A percentile compares a stretch with the other conserved stretches of the same genome.
Conservation (phyloP, 441 rosid species). For the Erodium texanum region DNA sequence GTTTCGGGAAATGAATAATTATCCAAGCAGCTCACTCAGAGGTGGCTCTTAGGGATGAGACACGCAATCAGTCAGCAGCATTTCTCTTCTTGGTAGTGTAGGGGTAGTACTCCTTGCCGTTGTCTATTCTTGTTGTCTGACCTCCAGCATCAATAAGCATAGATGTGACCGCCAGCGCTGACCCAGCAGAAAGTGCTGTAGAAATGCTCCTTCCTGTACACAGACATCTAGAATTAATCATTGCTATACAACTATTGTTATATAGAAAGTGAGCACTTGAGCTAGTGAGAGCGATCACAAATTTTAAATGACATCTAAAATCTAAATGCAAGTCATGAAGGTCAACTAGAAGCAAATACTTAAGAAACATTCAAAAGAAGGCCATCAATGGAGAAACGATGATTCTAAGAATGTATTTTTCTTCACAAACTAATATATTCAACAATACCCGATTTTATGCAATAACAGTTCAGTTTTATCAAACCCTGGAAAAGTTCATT, state of each 20-base stretch:
- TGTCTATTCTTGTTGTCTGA: slow-evolving; percentile 71
- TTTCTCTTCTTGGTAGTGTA: slow-evolving; percentile 77
- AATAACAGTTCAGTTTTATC: background rate
- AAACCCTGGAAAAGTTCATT: background rate
- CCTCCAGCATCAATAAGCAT: slow-evolving; percentile 63
- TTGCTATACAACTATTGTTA: no score
- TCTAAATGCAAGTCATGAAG: background rate
- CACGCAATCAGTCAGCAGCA: slow-evolving; percentile 36
- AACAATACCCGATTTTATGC: background rate
- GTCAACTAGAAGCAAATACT: background rate
- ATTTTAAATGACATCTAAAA: background rate
- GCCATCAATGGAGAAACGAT: background rate
- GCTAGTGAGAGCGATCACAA: background rate
- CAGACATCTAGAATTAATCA: background rate
- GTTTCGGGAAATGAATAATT: background rate
- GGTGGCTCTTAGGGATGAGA: slow-evolving; percentile 9
- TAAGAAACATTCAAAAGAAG: background rate
- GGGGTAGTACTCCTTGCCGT: slow-evolving; percentile 69
- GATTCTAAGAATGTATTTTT: background rate
- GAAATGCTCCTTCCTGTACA: slow-evolving; percentile 65
- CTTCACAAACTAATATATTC: background rate
- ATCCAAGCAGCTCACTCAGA: slow-evolving; percentile 7
- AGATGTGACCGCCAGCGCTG: slow-evolving; percentile 77
- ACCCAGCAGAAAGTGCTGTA: slow-evolving; percentile 65
- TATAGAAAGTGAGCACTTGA: no score